Evolutionary conservation across 495 filamentous ascomycete genomes (phyloP).

Genomic region (Penicillium antarcticum): DNA sequence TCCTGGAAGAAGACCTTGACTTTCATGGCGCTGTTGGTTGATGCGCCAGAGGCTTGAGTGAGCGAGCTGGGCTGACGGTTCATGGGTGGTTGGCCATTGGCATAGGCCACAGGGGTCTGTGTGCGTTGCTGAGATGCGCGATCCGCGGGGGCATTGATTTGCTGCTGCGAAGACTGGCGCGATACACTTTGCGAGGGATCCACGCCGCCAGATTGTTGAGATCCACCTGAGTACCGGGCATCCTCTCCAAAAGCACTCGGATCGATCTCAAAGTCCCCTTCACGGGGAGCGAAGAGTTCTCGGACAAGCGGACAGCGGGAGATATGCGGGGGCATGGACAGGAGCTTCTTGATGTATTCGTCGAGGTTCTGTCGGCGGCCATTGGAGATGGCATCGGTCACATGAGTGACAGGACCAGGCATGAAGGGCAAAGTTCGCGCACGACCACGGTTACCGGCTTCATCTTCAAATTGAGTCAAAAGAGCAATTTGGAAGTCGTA

Average conservation of each 20-base stretch:
- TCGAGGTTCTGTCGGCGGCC: slow-evolving; percentile 88
- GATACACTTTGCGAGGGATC: slow-evolving; percentile 56
- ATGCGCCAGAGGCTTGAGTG: slow-evolving; percentile 61
- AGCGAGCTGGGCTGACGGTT: slow-evolving; percentile 71
- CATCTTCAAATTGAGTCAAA: slow-evolving; percentile 87
- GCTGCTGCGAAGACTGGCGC: slow-evolving; percentile 70
- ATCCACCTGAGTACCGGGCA: slow-evolving; percentile 65
- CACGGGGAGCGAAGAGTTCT: slow-evolving; percentile 83
- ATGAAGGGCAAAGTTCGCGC: slow-evolving; percentile 91
- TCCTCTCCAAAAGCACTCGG: slow-evolving; percentile 62
- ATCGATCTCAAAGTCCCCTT: slow-evolving; percentile 91
- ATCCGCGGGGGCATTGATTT: slow-evolving; percentile 61
- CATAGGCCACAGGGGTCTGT: slow-evolving; percentile 39
- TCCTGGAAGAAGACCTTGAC: slow-evolving; percentile 93
- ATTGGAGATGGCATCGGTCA: slow-evolving; percentile 94
- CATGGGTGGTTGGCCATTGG: slow-evolving; percentile 53
- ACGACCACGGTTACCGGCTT: slow-evolving; percentile 77
- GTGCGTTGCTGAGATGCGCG: slow-evolving; percentile 59
- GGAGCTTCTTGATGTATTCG: slow-evolving; percentile 88
- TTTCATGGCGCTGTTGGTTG: slow-evolving; percentile 62
- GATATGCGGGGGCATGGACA: slow-evolving; percentile 81
- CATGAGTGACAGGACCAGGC: slow-evolving; percentile 96
- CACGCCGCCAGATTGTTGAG: slow-evolving; percentile 64
- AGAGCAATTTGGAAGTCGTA: slow-evolving; percentile 98
- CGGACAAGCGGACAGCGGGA: slow-evolving; percentile 77